Evolutionary conservation across 768 basidiomycete genomes (phyloP).

Genomic region (Paxillus rubicundulus): DNA sequence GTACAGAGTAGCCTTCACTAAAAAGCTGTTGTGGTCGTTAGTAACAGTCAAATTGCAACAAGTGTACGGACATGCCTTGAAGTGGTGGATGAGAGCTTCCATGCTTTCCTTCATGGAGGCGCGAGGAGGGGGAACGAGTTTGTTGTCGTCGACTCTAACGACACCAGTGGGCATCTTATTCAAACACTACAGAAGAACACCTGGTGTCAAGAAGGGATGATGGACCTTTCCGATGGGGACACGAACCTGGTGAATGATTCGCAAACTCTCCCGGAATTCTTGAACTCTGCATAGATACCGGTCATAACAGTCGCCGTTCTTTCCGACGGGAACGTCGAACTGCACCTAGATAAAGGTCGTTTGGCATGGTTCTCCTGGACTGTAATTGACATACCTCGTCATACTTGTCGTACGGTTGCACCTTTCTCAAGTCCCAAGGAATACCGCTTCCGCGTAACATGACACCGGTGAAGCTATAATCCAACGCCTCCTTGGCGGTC

Average conservation of each 20-base stretch:
- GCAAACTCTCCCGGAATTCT: conserved; percentile 93
- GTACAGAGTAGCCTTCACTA: conserved; percentile 95
- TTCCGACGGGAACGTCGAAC: conserved; percentile 95
- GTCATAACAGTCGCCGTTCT: conserved; percentile 97
- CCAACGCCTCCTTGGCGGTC: conserved; percentile 87
- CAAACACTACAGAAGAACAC: conserved; percentile 60
- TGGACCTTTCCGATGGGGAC: neutral
- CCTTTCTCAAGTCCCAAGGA: conserved; percentile 92
- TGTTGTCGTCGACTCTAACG: conserved; percentile 95
- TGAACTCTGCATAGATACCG: conserved; percentile 97
- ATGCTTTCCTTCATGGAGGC: conserved; percentile 99
- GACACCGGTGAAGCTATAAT: conserved; percentile 93
- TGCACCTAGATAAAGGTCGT: conserved; percentile 61
- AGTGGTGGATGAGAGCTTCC: conserved; percentile 97
- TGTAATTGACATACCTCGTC: conserved; percentile 59
- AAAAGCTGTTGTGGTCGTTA: conserved; percentile 60
- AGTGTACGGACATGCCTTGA: conserved; percentile 60
- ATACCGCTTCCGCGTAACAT: conserved; percentile 95
- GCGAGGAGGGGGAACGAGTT: conserved; percentile 92
- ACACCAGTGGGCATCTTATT: conserved; percentile 96
- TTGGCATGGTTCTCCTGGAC: neutral
- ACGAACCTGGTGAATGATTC: conserved; percentile 76
- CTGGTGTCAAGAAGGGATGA: neutral
- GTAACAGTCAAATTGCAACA: neutral
- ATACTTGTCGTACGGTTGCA: conserved; percentile 94